Percentiles rank a stretch among this genome's conserved stretches.
Evolutionary conservation across 2,329 filamentous ascomycete species (phyloP).

Genomic region (Talaromyces sp.): DNA sequence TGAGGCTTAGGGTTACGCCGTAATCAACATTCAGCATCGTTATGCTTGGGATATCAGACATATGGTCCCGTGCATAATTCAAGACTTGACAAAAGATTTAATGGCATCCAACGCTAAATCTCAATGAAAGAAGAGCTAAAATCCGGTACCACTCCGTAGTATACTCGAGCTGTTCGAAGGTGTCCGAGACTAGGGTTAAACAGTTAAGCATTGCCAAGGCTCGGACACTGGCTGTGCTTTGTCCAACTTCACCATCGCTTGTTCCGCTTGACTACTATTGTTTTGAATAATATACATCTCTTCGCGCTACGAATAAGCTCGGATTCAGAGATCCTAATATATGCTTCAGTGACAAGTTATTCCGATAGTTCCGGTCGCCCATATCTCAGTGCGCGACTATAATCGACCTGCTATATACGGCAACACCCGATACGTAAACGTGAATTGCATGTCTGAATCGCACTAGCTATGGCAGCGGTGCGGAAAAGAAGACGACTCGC

Average conservation of each 20-base stretch:
- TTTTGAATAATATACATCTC: neutral
- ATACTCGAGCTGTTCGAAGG: neutral
- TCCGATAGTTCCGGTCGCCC: neutral
- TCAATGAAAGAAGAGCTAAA: neutral
- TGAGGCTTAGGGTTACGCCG: neutral
- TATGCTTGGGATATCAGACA: neutral
- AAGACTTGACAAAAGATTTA: neutral
- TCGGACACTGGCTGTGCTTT: neutral
- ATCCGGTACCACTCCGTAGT: neutral
- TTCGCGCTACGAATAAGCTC: neutral
- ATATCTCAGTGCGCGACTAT: neutral
- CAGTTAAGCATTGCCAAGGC: neutral
- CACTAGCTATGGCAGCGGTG: neutral
- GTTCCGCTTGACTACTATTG: neutral
- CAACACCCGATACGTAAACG: neutral
- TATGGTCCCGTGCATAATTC: neutral
- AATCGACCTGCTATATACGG: neutral
- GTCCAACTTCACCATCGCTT: neutral
- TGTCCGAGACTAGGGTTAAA: neutral
- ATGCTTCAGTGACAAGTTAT: neutral
- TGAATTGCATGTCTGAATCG: neutral
- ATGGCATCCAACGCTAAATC: neutral
- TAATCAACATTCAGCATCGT: neutral
- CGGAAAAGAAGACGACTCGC: slow-evolving; percentile 15
- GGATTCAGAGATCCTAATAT: neutral